These are phyloP conservation scores for Leccinum obscurum DNA, from an alignment of 768 basidiomycete genomes.

Conservation along the genomic window DNA sequence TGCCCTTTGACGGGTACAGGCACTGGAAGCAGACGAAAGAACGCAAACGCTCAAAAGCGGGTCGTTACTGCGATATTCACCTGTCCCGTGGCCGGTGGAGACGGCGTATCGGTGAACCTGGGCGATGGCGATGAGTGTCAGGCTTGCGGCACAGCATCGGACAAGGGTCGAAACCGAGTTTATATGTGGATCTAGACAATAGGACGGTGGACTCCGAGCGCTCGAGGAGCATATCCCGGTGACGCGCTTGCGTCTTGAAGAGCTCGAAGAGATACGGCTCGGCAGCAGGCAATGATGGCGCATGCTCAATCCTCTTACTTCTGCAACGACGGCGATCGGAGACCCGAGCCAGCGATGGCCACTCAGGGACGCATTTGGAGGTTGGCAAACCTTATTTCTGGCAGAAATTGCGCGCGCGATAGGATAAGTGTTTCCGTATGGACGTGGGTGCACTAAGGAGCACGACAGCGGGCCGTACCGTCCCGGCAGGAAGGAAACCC, in stretches of 20 bases:
- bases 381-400: constrained; percentile 9
- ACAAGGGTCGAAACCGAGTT: not conserved
- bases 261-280: constrained; percentile 24
- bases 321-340: constrained; percentile 2
- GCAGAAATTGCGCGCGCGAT: constrained; percentile 16
- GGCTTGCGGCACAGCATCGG: not conserved
- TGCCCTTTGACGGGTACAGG: not conserved
- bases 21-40: constrained; percentile 11
- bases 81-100: constrained; percentile 6
- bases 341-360: not conserved
- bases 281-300: constrained; percentile 11
- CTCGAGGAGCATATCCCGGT: constrained; percentile 23
- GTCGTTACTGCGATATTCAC: constrained; percentile 34
- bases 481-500: not conserved
- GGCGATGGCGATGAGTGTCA: not conserved
- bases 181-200: not conserved
- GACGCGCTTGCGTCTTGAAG: constrained; percentile 29
- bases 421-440: constrained; percentile 24
- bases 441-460: not conserved
- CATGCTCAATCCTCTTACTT: not conserved
- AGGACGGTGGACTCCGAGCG: constrained; percentile 11
- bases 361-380: not conserved
- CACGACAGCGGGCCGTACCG: not conserved
- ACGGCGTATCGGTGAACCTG: not conserved
- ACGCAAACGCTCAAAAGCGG: constrained; percentile 13